Evolutionary conservation across 2,329 filamentous ascomycete species (phyloP), one percentile per base, ranked within the genome.

Genomic region (Epichloe festucae): DNA sequence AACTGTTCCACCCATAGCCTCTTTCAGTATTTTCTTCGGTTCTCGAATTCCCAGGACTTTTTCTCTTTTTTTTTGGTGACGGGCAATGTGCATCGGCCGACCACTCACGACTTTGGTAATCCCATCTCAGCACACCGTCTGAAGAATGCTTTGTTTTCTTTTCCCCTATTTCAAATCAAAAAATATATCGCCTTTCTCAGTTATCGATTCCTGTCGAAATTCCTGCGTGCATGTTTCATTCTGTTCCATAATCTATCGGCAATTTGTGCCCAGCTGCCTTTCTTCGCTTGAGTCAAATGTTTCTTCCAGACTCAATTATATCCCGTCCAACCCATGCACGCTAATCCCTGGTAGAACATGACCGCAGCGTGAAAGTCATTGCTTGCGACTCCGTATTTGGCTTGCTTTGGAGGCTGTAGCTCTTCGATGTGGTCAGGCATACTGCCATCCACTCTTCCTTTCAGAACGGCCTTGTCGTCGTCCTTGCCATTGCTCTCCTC

Each of bases 361-460:
- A 35, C n/a, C 8, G 53, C 44, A 5, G 50, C 42, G n/a, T 39
- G 3, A 35, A 54, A 50, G 27, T 54, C 53, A 45, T 48, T 38
- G 39, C 50, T 27, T 3, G 39, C 34, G 3, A 47, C 17, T 19
- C 46, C 50, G 11, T 23, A 15, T 3, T 5, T 14, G 4, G 23
- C 19, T 8, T 6, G 7, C 12, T 31, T 38, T 3, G 43, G 43
- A 31, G 52, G 55, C 36, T 60, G 60, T 11, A 53, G 43, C 52
- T 61, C 60, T 15, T 61, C 53, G 10, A 53, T 23, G 31, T 58
- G 55, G 38, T 60, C 58, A 2, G 53, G 53, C 50, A 55, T 50
- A 19, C 52, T 54, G 10, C 54, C 57, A 34, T 59, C 54, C 17
- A 38, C 8, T 35, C 52, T 27, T 2, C 38, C 39, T 11, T 15